Conservation (phyloP, 2,329 filamentous ascomycete species). For the Gaeumannomyces tritici region DNA sequence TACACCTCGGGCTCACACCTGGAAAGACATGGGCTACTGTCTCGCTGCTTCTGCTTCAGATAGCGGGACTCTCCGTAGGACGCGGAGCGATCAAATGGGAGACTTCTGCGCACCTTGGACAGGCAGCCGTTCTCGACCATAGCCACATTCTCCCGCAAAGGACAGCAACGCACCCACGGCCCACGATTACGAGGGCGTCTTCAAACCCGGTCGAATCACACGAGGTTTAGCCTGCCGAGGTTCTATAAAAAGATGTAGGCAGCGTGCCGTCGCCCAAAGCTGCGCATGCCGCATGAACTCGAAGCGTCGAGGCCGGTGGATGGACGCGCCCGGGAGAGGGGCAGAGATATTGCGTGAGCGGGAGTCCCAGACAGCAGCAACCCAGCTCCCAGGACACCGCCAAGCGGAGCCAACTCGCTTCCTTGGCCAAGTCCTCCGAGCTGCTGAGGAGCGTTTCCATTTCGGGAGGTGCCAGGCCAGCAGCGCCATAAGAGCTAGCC, state of each 20-base stretch:
- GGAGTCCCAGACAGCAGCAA: not conserved
- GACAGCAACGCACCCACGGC: not conserved
- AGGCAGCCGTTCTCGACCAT: not conserved
- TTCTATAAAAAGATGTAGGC: not conserved
- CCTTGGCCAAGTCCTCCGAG: not conserved
- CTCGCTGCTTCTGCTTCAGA: too few relatives aligned
- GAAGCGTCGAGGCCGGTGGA: not conserved
- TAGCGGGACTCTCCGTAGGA: too few relatives aligned
- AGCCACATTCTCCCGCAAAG: too few relatives aligned
- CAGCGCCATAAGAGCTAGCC: slow-evolving; percentile 6
- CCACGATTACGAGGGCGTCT: not conserved
- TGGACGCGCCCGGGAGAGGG: not conserved
- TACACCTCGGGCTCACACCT: too few relatives aligned
- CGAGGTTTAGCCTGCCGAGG: not conserved
- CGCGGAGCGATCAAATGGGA: too few relatives aligned
- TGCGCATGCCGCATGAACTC: not conserved
- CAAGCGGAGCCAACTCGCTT: not conserved
- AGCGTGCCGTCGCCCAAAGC: not conserved
- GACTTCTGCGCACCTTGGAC: too few relatives aligned
- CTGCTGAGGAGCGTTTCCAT: not conserved
- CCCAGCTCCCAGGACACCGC: not conserved
- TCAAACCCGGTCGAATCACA: not conserved
- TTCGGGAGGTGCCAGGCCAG: not conserved
- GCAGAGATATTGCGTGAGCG: too few relatives aligned
- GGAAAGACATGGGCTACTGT: too few relatives aligned